Evolutionary conservation across 2,329 filamentous ascomycete species (phyloP).

Genomic region (Aspergillus jensenii): DNA sequence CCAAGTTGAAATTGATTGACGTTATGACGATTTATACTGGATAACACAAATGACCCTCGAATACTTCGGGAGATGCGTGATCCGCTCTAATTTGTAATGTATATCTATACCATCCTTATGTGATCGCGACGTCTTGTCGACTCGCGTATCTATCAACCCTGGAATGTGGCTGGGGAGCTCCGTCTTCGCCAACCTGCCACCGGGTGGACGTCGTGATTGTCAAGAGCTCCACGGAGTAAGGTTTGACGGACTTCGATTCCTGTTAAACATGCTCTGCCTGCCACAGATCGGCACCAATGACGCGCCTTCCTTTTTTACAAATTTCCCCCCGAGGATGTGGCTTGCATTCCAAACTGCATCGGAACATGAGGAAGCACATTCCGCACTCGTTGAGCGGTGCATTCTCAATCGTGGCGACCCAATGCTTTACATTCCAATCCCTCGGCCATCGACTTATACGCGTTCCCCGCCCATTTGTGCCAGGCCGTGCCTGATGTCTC

Average conservation of each 20-base stretch:
- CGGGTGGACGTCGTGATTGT: too few species aligned
- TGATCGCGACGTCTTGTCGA: not conserved
- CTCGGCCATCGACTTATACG: slow-evolving; percentile 17
- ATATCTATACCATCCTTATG: slow-evolving; percentile 4
- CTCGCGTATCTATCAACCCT: not conserved
- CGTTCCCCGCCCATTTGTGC: slow-evolving; percentile 6
- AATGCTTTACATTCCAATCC: slow-evolving; percentile 20
- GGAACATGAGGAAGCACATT: slow-evolving; percentile 15
- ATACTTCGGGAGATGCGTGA: slow-evolving; percentile 6
- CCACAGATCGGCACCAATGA: not conserved
- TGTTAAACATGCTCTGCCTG: not conserved
- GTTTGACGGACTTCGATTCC: not conserved
- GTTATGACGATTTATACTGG: not conserved
- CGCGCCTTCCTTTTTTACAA: slow-evolving; percentile 1
- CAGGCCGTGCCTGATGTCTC: not conserved
- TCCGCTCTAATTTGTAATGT: not conserved
- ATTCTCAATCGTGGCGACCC: slow-evolving; percentile 22
- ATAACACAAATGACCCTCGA: slow-evolving; percentile 5
- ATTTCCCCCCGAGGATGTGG: slow-evolving; percentile 4
- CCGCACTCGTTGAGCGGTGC: slow-evolving; percentile 16
- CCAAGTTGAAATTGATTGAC: slow-evolving; percentile 8
- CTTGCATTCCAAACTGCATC: slow-evolving; percentile 21
- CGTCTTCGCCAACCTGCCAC: too few species aligned
- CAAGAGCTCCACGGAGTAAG: too few species aligned
- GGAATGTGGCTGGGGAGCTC: slow-evolving; percentile 18